These are phyloP conservation scores for Trichoderma sp. DNA, from an alignment of 2,329 filamentous ascomycete genomes.

Conservation along the genomic window DNA sequence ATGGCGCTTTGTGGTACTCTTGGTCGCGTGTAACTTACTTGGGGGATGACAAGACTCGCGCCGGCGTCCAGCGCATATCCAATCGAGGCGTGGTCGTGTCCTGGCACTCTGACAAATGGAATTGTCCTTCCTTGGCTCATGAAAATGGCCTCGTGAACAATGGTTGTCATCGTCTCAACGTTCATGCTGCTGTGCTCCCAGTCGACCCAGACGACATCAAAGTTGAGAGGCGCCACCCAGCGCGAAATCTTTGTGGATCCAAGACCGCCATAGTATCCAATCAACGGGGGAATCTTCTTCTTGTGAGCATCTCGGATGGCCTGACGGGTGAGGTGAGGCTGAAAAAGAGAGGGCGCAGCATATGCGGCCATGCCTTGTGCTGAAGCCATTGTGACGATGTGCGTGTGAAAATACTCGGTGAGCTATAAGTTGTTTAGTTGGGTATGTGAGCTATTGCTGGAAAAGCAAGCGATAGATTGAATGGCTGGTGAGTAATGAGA, in stretches of 20 bases:
- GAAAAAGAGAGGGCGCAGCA: constrained; percentile 43
- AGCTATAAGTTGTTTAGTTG: not conserved
- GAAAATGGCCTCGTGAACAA: constrained; percentile 48
- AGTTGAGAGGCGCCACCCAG: constrained; percentile 43
- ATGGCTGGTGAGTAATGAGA: not conserved
- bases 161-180: constrained; percentile 50
- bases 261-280: constrained; percentile 43
- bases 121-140: constrained; percentile 46
- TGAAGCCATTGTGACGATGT: not conserved
- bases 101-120: constrained; percentile 45
- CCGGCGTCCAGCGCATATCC: constrained; percentile 48
- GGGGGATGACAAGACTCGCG: constrained; percentile 47
- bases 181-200: constrained; percentile 48
- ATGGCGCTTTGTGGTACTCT: not conserved
- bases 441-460: not conserved
- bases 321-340: constrained; percentile 45
- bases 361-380: constrained; percentile 15
- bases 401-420: not conserved
- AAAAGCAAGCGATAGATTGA: not conserved
- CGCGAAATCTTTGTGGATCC: constrained; percentile 41
- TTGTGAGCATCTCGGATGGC: constrained; percentile 47
- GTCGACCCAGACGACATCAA: constrained; percentile 46
- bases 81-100: constrained; percentile 47
- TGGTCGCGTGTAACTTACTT: constrained; percentile 24
- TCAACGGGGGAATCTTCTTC: constrained; percentile 44